phyloP scores from a whole-genome alignment of 2,329 filamentous ascomycete genomes.

The Aspergillus carbonarius region DNA sequence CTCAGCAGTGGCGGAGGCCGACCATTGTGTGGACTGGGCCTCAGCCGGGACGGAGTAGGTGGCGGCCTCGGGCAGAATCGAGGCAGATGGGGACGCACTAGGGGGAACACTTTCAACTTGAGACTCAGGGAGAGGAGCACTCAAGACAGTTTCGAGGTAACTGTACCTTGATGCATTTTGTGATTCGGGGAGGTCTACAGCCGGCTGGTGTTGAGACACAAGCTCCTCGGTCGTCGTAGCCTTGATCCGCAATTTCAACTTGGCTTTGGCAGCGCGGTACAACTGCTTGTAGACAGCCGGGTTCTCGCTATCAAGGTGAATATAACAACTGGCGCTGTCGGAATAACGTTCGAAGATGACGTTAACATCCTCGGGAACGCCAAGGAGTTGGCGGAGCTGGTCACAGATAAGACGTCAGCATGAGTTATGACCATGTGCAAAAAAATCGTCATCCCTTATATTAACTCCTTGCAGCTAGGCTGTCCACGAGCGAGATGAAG shows the following conservation, averaged over 20 bases:
- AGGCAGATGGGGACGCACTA: slow-evolving; percentile 10
- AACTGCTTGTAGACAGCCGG: slow-evolving; percentile 91
- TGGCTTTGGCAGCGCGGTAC: slow-evolving; percentile 93
- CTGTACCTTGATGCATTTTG: slow-evolving; percentile 31
- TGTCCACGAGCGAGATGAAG: background rate
- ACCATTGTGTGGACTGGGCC: slow-evolving; percentile 10
- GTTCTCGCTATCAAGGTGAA: slow-evolving; percentile 76
- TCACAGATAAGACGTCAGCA: slow-evolving; percentile 25
- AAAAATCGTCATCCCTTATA: background rate
- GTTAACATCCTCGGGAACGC: slow-evolving; percentile 61
- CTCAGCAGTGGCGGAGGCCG: slow-evolving; percentile 8
- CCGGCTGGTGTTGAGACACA: slow-evolving; percentile 14
- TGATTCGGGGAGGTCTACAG: slow-evolving; percentile 16
- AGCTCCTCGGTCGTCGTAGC: slow-evolving; percentile 53
- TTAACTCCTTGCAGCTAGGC: background rate
- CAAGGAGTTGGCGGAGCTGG: slow-evolving; percentile 69
- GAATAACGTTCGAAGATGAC: slow-evolving; percentile 88
- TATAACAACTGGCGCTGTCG: slow-evolving; percentile 80
- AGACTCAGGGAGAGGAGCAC: slow-evolving; percentile 27
- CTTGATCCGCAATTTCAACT: slow-evolving; percentile 91
- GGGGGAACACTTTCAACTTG: slow-evolving; percentile 14
- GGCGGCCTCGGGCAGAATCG: slow-evolving; percentile 8
- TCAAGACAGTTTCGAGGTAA: slow-evolving; percentile 46
- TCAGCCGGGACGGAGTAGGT: slow-evolving; percentile 8
- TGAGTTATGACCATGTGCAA: background rate